Evolutionary conservation across 257 asterid species (phyloP).

Genomic region (Sherardia arvensis): DNA sequence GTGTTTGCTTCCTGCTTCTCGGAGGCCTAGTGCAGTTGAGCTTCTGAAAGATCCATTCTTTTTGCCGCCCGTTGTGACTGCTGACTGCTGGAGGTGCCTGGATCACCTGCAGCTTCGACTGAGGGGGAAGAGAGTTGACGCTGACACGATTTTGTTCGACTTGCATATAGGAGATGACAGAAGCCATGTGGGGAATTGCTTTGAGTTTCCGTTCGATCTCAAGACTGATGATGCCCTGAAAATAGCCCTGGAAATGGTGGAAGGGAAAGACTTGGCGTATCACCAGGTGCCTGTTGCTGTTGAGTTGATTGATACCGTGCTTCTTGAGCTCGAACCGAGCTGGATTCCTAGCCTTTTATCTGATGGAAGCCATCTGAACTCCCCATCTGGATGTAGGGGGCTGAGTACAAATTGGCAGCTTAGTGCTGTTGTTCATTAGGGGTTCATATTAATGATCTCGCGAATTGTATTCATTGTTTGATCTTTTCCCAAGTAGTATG

Average conservation of each 20-base stretch:
- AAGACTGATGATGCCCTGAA: conserved; percentile 8
- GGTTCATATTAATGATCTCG: background rate
- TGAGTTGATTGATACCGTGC: conserved; percentile 8
- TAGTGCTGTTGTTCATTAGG: conserved; percentile 9
- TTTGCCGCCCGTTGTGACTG: background rate
- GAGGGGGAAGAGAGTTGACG: conserved; percentile 7
- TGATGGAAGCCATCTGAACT: background rate
- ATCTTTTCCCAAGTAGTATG: background rate
- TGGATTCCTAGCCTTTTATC: conserved; percentile 8
- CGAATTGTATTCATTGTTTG: background rate
- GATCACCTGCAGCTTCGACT: conserved; percentile 3
- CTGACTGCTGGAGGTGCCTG: conserved; percentile 1
- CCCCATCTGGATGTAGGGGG: conserved; percentile 4
- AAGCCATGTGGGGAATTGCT: background rate
- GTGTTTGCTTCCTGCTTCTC: conserved; percentile 32
- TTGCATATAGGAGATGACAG: conserved; percentile 1
- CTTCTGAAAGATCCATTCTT: conserved; percentile 43
- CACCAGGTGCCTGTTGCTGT: conserved; percentile 4
- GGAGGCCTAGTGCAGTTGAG: conserved; percentile 39
- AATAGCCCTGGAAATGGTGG: conserved; percentile 10
- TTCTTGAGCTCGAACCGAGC: conserved; percentile 7
- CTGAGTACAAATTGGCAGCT: background rate
- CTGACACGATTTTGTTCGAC: background rate
- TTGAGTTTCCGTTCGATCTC: conserved; percentile 12
- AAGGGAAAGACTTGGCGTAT: conserved; percentile 3